These are phyloP conservation scores for Nakaseomyces sp. DNA, from an alignment of 1,139 yeast species.

Conservation along the genomic window DNA sequence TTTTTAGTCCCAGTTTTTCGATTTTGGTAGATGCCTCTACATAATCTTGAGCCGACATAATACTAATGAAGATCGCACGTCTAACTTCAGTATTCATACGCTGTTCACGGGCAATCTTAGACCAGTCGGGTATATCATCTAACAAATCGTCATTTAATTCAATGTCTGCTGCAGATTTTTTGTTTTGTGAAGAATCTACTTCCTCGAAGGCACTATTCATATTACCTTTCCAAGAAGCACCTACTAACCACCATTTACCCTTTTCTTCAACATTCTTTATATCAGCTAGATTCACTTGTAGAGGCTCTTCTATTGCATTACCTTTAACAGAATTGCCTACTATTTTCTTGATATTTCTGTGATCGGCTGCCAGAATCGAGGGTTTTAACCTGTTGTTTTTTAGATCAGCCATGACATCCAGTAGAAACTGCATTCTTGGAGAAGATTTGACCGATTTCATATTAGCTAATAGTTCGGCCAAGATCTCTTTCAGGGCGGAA, in stretches of 20 bases:
- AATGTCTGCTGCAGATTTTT: conserved; percentile 17
- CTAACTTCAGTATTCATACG: conserved; percentile 94
- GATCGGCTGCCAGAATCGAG: conserved; percentile 27
- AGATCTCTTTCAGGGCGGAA: conserved; percentile 69
- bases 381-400: conserved; percentile 73
- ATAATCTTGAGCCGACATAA: conserved; percentile 92
- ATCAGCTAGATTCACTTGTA: conserved; percentile 78
- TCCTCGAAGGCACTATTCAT: conserved; percentile 30
- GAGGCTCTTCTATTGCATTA: conserved; percentile 54
- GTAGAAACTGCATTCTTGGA: conserved; percentile 69
- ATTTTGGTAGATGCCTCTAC: conserved; percentile 77
- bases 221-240: conserved; percentile 89
- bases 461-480: conserved; percentile 46
- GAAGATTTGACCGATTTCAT: conserved; percentile 36
- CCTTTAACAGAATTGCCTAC: conserved; percentile 39
- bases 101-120: conserved; percentile 73
- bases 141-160: conserved; percentile 39
- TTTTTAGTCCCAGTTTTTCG: conserved; percentile 69
- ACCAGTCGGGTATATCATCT: conserved; percentile 76
- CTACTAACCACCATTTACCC: conserved; percentile 99
- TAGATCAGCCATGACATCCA: conserved; percentile 77
- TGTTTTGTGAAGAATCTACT: conserved; percentile 27
- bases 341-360: conserved; percentile 50
- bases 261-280: conserved; percentile 63
- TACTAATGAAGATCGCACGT: conserved; percentile 83